Evolutionary conservation across 2,329 filamentous ascomycete genomes (phyloP).

Genomic region (Tolypocladium inflatum): DNA sequence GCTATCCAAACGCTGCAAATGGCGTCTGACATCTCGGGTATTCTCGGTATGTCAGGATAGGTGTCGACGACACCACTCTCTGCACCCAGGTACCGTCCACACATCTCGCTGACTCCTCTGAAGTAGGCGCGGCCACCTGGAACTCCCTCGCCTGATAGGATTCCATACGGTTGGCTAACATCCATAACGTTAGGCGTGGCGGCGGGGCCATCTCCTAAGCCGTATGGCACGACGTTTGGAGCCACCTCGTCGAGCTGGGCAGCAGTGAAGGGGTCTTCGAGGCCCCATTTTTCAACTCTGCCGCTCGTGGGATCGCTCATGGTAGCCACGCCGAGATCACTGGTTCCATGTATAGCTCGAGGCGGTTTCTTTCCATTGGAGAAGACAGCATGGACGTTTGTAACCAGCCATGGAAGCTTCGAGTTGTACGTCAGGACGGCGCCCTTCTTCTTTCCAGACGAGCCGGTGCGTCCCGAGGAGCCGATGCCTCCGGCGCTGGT

Average conservation of each 20-base stretch:
- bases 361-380: conserved; percentile 63
- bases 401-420: conserved; percentile 69
- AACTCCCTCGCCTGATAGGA: conserved; percentile 77
- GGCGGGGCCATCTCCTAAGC: conserved; percentile 68
- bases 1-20: conserved; percentile 83
- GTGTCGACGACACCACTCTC: conserved; percentile 52
- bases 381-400: conserved; percentile 72
- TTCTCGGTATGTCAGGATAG: conserved; percentile 64
- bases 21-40: conserved; percentile 60
- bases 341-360: conserved; percentile 72
- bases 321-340: conserved; percentile 69
- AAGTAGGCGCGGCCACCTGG: conserved; percentile 77
- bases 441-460: conserved; percentile 54
- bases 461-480: conserved; percentile 36
- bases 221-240: conserved; percentile 65
- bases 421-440: conserved; percentile 81
- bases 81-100: conserved; percentile 63
- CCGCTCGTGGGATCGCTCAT: conserved; percentile 69
- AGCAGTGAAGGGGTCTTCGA: conserved; percentile 65
- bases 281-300: conserved; percentile 74
- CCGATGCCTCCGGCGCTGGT: conserved; percentile 43
- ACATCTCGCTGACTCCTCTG: conserved; percentile 62
- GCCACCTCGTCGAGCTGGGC: conserved; percentile 71
- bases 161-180: conserved; percentile 74
- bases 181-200: conserved; percentile 83